Evolutionary conservation across 2,329 filamentous ascomycete species (phyloP).

Genomic region (Cytospora schulzeri): DNA sequence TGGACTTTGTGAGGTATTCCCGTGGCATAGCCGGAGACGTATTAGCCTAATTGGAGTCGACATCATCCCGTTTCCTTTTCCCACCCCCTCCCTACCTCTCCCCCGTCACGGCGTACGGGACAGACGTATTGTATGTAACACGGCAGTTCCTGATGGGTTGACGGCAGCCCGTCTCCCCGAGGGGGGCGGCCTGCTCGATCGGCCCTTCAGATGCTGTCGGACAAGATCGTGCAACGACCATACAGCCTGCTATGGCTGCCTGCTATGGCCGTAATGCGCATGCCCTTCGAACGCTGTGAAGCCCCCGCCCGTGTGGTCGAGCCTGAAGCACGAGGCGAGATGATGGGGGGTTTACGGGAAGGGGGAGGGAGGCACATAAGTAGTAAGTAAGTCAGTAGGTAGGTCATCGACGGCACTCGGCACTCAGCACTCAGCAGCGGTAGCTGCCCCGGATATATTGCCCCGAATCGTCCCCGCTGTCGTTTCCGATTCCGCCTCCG

Average conservation of each 20-base stretch:
- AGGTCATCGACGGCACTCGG: background rate
- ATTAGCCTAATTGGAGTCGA: background rate
- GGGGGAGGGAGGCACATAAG: background rate
- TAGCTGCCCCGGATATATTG: conserved; percentile 2
- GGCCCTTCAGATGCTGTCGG: background rate
- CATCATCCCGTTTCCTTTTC: conserved; percentile 2
- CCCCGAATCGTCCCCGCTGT: background rate
- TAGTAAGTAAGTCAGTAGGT: background rate
- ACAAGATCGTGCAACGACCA: conserved; percentile 1
- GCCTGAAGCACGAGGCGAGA: background rate
- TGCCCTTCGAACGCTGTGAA: background rate
- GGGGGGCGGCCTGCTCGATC: conserved; percentile 19
- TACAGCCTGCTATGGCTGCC: background rate
- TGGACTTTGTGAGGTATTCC: conserved; percentile 18
- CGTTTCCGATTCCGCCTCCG: background rate
- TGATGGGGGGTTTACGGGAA: background rate
- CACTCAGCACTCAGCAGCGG: background rate
- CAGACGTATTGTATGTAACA: background rate
- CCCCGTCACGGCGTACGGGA: background rate
- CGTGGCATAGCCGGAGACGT: background rate
- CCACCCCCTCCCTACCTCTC: too few relatives aligned
- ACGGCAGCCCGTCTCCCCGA: conserved; percentile 2
- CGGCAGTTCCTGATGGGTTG: conserved; percentile 6
- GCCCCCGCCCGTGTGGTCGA: background rate
- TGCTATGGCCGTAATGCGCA: background rate